Evolutionary conservation across 345 rosid species (phyloP).

Genomic region (Corymbia maculata): DNA sequence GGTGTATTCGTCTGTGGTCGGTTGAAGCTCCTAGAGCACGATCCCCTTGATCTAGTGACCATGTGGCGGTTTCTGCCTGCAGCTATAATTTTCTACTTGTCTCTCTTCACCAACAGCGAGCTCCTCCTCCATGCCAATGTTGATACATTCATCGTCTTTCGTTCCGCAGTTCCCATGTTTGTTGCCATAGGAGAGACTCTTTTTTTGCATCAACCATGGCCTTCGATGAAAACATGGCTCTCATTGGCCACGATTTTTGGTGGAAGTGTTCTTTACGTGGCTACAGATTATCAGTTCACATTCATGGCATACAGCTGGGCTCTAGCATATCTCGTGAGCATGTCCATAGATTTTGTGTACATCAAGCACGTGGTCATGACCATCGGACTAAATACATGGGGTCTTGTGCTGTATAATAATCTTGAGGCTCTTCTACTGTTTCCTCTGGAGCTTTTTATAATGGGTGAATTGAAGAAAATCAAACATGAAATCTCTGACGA

Average conservation of each 20-base stretch:
- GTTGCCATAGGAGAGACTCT: slow-evolving; percentile 91
- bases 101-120: slow-evolving; percentile 94
- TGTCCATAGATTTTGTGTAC: slow-evolving; percentile 96
- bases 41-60: slow-evolving; percentile 51
- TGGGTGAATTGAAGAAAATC: slow-evolving; percentile 92
- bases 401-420: slow-evolving; percentile 91
- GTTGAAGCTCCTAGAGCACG: slow-evolving; percentile 62
- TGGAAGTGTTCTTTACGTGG: slow-evolving; percentile 78
- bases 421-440: slow-evolving; percentile 89
- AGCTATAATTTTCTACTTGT: slow-evolving; percentile 82
- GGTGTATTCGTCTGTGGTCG: slow-evolving; percentile 63
- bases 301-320: slow-evolving; percentile 88
- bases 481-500: slow-evolving; percentile 64
- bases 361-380: slow-evolving; percentile 99
- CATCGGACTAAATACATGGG: slow-evolving; percentile 89
- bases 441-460: slow-evolving; percentile 83
- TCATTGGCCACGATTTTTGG: slow-evolving; percentile 75
- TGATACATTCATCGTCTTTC: slow-evolving; percentile 93
- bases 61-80: slow-evolving; percentile 97
- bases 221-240: slow-evolving; percentile 71
- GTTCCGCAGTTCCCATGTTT: slow-evolving; percentile 83
- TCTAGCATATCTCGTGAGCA: slow-evolving; percentile 74
- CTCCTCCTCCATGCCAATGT: slow-evolving; percentile 95
- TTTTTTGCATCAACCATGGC: slow-evolving; percentile 87
- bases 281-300: slow-evolving; percentile 86